These are phyloP conservation scores for Trichoderma virens DNA, from an alignment of 495 filamentous ascomycete genomes.

Conservation along the genomic window DNA sequence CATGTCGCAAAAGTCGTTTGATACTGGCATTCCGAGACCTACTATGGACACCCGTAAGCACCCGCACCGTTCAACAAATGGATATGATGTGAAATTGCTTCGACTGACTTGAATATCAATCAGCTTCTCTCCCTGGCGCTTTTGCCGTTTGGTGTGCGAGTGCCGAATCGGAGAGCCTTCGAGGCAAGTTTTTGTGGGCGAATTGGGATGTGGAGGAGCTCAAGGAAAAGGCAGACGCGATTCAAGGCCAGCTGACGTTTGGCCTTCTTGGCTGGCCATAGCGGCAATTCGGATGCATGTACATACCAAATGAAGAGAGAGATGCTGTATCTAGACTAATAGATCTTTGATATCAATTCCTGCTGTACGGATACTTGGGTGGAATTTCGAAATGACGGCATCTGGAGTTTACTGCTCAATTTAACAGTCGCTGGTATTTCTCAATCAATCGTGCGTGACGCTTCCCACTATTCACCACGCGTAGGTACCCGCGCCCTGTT, in stretches of 20 bases:
- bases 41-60: not conserved
- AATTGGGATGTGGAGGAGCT: constrained; percentile 46
- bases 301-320: too few relatives aligned
- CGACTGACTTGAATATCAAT: not conserved
- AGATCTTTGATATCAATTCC: too few relatives aligned
- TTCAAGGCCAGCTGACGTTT: not conserved
- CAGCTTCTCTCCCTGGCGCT: constrained; percentile 27
- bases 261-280: not conserved
- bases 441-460: too few relatives aligned
- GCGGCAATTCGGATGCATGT: not conserved
- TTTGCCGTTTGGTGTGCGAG: constrained; percentile 35
- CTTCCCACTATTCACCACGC: too few relatives aligned
- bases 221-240: not conserved
- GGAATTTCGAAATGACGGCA: too few relatives aligned
- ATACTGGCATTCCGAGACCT: not conserved
- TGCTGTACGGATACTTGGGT: too few relatives aligned
- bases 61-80: not conserved
- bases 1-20: constrained; percentile 7
- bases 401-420: too few relatives aligned
- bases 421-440: too few relatives aligned
- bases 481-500: too few relatives aligned
- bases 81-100: not conserved
- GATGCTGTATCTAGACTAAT: too few relatives aligned
- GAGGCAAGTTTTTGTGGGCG: constrained; percentile 30
- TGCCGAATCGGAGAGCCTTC: constrained; percentile 31